Evolutionary conservation across 2,329 filamentous ascomycete species (phyloP).

Genomic region (Sclerotinia sclerotiorum): DNA sequence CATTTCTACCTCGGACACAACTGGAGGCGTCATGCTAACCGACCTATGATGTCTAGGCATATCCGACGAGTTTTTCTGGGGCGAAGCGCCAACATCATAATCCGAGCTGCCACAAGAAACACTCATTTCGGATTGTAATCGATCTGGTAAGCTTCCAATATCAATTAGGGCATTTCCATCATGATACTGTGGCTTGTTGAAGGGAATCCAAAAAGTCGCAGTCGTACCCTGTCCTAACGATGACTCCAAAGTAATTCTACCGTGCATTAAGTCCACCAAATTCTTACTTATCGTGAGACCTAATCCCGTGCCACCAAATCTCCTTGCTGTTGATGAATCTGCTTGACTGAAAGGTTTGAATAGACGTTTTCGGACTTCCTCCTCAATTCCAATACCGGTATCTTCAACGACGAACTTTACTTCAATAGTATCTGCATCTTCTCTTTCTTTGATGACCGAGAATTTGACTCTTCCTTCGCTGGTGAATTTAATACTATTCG

Average conservation of each 20-base stretch:
- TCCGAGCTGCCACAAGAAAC: slow-evolving; percentile 69
- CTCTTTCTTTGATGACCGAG: slow-evolving; percentile 60
- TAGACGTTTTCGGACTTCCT: slow-evolving; percentile 68
- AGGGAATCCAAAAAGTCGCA: slow-evolving; percentile 75
- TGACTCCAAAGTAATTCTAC: slow-evolving; percentile 69
- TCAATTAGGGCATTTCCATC: slow-evolving; percentile 54
- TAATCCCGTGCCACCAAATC: slow-evolving; percentile 77
- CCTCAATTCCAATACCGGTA: slow-evolving; percentile 78
- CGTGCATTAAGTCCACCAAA: slow-evolving; percentile 75
- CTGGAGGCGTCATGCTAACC: slow-evolving; percentile 34
- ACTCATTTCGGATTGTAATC: slow-evolving; percentile 62
- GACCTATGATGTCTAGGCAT: slow-evolving; percentile 25
- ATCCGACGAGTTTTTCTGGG: slow-evolving; percentile 37
- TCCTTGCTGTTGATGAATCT: slow-evolving; percentile 73
- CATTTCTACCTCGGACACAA: slow-evolving; percentile 50
- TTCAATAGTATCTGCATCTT: slow-evolving; percentile 63
- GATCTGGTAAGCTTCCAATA: slow-evolving; percentile 64
- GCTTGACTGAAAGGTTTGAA: slow-evolving; percentile 83
- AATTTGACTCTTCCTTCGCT: slow-evolving; percentile 67
- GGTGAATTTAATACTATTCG: slow-evolving; percentile 76
- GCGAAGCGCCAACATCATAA: slow-evolving; percentile 50
- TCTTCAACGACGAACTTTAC: slow-evolving; percentile 74
- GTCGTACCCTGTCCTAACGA: slow-evolving; percentile 66
- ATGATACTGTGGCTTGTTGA: slow-evolving; percentile 64
- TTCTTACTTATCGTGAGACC: slow-evolving; percentile 82